Evolutionary conservation across 2,329 filamentous ascomycete species (phyloP), one percentile per base, ranked within the genome.

Genomic region (Colletotrichum brevisporum): DNA sequence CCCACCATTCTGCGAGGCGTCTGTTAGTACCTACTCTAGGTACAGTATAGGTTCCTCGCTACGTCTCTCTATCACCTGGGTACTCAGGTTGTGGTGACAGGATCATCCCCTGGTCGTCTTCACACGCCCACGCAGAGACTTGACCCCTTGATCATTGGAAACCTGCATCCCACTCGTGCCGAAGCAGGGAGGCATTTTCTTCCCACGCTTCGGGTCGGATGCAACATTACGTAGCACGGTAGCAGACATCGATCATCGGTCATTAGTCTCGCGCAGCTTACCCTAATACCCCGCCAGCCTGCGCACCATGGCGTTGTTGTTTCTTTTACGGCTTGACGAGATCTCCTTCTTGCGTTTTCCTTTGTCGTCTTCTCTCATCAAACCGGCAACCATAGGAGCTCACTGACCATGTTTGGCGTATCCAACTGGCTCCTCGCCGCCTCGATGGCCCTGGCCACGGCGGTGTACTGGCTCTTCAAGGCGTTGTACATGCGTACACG

Each of bases 391-490:
- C 13, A 15, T 26, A 16, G 15, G 31, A 39, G 21, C 45, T 2
- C 5, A 41, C 5, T 45, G 27, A 52, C 52, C 6, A 70, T 70
- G 63, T 67, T 67, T 67, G 63, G 63, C 43, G 67, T 58, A 2
- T 70, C 67, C 10, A 70, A 70, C 13, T 62, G 57, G 63, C 53
- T 59, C 13, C 39, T 70, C 45, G 63, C 63, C 39, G 63, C 54
- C 56, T 62, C 71, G 3, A 43, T 57, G 36, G 57, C 52, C 13
- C 16, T 71, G n/a, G 69, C 69, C 21, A 61, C 67, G 27, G 52
- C 63, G 24, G 21, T 63, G 31, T 71, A 71, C 57, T 63, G 63
- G 48, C 13, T 64, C 13, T 64, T 59, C 48, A 70, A 70, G 48
- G 63, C 65, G 0, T 15, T 70, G 2, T 58, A 63, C 45, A 67